Evolutionary conservation across 2,329 filamentous ascomycete genomes (phyloP).

Genomic region (Phoma herbarum): DNA sequence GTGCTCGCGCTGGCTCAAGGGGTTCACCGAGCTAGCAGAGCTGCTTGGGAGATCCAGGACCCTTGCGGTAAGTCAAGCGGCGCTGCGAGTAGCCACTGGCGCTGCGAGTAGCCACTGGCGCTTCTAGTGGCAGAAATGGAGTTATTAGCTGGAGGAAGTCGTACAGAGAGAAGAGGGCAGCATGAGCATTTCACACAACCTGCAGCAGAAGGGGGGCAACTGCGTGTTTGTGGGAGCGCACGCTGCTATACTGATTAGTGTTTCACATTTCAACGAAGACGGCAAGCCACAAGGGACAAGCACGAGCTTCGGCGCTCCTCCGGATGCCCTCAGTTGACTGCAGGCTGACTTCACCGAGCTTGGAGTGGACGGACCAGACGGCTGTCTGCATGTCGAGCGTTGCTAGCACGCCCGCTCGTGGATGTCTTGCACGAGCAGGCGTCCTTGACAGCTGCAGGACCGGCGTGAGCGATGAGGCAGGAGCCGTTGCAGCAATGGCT

Average conservation of each 20-base stretch:
- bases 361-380: slow-evolving; percentile 1
- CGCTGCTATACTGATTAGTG: slow-evolving; percentile 14
- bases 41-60: not conserved
- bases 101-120: slow-evolving; percentile 25
- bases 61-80: slow-evolving; percentile 21
- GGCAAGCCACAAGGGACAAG: slow-evolving; percentile 5
- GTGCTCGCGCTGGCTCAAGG: slow-evolving; percentile 8
- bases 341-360: not conserved
- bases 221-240: slow-evolving; percentile 7
- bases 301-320: slow-evolving; percentile 13
- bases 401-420: slow-evolving; percentile 12
- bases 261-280: slow-evolving; percentile 15
- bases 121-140: slow-evolving; percentile 20
- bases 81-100: slow-evolving; percentile 23
- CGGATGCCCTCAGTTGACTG: slow-evolving; percentile 5
- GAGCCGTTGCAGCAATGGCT: not conserved
- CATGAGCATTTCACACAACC: slow-evolving; percentile 20
- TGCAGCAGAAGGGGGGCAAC: slow-evolving; percentile 12
- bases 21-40: slow-evolving; percentile 15
- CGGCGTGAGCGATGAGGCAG: not conserved
- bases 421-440: not conserved
- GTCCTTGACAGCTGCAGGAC: slow-evolving; percentile 7
- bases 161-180: not conserved
- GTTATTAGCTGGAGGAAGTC: slow-evolving; percentile 4
- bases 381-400: not conserved